Evolutionary conservation across 1,284 basidiomycete genomes (phyloP).

Genomic region (Tetrapyrgos nigripes): DNA sequence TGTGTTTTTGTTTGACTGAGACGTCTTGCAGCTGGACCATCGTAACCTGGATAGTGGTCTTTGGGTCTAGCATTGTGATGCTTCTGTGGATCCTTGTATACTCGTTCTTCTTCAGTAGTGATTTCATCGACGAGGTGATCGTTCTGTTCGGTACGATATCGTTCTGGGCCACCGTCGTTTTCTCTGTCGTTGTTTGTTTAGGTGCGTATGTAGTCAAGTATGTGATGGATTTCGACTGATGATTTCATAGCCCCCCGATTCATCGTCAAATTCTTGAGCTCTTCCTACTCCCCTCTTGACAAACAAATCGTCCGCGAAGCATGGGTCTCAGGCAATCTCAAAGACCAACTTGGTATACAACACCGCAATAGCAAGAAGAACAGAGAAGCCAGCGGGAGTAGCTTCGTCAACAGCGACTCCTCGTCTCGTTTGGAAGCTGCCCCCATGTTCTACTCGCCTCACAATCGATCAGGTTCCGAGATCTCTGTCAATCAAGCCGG

Average conservation of each 20-base stretch:
- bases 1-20: slow-evolving; percentile 18
- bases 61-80: slow-evolving; percentile 83
- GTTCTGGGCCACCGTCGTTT: slow-evolving; percentile 83
- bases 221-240: slow-evolving; percentile 1
- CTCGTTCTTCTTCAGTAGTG: slow-evolving; percentile 73
- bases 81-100: slow-evolving; percentile 88
- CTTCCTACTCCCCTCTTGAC: slow-evolving; percentile 77
- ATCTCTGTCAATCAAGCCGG: slow-evolving; percentile 42
- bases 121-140: slow-evolving; percentile 77
- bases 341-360: slow-evolving; percentile 79
- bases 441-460: slow-evolving; percentile 72
- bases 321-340: slow-evolving; percentile 87
- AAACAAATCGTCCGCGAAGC: slow-evolving; percentile 89
- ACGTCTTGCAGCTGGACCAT: slow-evolving; percentile 85
- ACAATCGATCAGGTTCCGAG: slow-evolving; percentile 69
- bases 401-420: slow-evolving; percentile 34
- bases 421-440: slow-evolving; percentile 52
- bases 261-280: slow-evolving; percentile 71
- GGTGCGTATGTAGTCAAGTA: slow-evolving; percentile 52
- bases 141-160: slow-evolving; percentile 80
- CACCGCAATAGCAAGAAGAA: slow-evolving; percentile 59
- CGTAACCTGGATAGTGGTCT: slow-evolving; percentile 82
- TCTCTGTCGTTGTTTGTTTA: slow-evolving; percentile 75
- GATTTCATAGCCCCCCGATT: slow-evolving; percentile 68
- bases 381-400: slow-evolving; percentile 29